Conservation (phyloP, 2,329 filamentous ascomycete genomes). For the Falciphora oryzae region DNA sequence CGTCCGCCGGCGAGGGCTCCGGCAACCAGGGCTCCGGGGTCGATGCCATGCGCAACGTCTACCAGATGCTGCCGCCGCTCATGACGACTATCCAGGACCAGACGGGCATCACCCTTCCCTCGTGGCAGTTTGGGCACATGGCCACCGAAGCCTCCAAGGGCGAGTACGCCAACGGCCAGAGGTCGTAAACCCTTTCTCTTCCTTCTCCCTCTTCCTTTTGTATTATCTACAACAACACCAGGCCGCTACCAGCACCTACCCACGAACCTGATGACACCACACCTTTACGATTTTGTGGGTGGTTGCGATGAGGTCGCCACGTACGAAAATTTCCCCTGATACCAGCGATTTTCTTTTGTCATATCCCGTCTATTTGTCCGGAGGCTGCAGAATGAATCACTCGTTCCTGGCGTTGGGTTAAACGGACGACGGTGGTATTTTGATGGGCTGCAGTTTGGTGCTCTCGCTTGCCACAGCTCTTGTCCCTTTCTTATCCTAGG, state of each 20-base stretch:
- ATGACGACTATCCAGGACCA: slow-evolving; percentile 85
- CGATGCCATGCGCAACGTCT: slow-evolving; percentile 72
- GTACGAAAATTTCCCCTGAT: background rate
- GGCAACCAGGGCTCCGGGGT: slow-evolving; percentile 37
- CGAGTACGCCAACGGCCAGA: slow-evolving; percentile 23
- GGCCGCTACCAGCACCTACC: too few species aligned
- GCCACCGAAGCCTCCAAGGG: slow-evolving; percentile 26
- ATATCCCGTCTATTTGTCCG: background rate
- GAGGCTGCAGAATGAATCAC: too few species aligned
- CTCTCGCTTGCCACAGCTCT: too few species aligned
- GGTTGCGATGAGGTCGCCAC: background rate
- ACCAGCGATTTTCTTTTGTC: background rate
- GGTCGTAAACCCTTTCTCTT: background rate
- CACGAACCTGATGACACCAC: background rate
- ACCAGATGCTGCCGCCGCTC: slow-evolving; percentile 77
- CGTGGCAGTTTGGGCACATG: slow-evolving; percentile 61
- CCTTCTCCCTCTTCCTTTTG: background rate
- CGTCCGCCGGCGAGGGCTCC: slow-evolving; percentile 32
- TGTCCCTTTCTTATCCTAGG: too few species aligned
- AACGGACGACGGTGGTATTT: too few species aligned
- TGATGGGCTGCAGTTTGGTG: too few species aligned
- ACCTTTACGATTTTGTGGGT: too few species aligned
- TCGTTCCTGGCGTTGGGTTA: too few species aligned
- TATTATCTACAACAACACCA: background rate
- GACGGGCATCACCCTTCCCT: slow-evolving; percentile 74